A percentile compares a stretch with the other conserved stretches of the same genome.
These are phyloP conservation scores for Ophiorrhiza pumila DNA, from an alignment of 257 asterid species.

Conservation along the genomic window DNA sequence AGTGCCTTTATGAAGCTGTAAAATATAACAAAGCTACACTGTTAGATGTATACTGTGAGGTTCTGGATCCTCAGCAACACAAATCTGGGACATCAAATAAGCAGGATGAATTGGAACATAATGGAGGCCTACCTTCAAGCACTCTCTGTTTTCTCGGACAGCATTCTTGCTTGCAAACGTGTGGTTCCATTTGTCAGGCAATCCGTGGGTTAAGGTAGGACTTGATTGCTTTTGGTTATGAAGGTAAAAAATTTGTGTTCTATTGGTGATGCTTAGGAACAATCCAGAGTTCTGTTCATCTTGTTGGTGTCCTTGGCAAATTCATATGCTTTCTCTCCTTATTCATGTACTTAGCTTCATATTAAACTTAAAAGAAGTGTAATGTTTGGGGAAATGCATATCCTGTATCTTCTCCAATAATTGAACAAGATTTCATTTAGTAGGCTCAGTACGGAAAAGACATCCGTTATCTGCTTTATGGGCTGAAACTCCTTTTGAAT, in stretches of 20 bases:
- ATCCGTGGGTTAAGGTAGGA: conserved; percentile 58
- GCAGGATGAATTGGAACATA: conserved; percentile 29
- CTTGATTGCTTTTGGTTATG: not conserved
- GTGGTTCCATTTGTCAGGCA: conserved; percentile 44
- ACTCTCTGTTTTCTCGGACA: conserved; percentile 27
- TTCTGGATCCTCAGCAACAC: conserved; percentile 47
- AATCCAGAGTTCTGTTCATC: not conserved
- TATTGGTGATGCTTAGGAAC: not conserved
- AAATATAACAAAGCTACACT: conserved; percentile 52
- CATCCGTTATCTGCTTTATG: not conserved
- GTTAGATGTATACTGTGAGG: conserved; percentile 70
- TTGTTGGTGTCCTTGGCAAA: not conserved
- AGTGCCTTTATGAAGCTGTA: conserved; percentile 86
- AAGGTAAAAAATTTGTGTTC: not conserved
- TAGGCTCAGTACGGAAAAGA: not conserved
- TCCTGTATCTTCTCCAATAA: not conserved
- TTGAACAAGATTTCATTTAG: not conserved
- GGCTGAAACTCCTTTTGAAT: not conserved
- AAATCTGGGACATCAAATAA: conserved; percentile 38
- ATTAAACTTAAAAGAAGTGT: too few species aligned
- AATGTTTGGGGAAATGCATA: too few species aligned
- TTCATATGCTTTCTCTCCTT: not conserved
- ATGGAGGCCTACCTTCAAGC: conserved; percentile 27
- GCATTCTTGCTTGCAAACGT: conserved; percentile 33
- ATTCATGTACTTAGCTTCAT: not conserved